Conservation (phyloP, 768 basidiomycete genomes). For the Mycena haematopus region DNA sequence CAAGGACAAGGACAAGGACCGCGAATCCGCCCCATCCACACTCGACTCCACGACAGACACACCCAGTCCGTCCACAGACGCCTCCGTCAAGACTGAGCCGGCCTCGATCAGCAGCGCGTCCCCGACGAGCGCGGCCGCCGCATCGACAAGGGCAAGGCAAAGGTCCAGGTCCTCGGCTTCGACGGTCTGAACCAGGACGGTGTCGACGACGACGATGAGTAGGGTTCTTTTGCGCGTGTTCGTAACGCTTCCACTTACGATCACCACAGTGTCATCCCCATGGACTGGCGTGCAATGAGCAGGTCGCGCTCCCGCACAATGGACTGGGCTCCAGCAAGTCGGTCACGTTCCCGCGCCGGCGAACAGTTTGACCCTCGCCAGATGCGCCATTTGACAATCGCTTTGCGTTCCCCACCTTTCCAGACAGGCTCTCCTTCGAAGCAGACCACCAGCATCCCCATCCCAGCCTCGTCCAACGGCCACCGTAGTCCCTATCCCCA, state of each 20-base stretch:
- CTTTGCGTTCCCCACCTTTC: constrained; percentile 49
- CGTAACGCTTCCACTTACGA: constrained; percentile 34
- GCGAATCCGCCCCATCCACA: constrained; percentile 45
- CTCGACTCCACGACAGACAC: constrained; percentile 20
- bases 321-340: constrained; percentile 87
- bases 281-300: constrained; percentile 95
- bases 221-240: constrained; percentile 35
- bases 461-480: constrained; percentile 52
- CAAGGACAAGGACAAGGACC: constrained; percentile 86
- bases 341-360: constrained; percentile 80
- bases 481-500: constrained; percentile 55
- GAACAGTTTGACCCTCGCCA: constrained; percentile 57
- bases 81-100: constrained; percentile 30
- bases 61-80: constrained; percentile 27
- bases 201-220: constrained; percentile 73
- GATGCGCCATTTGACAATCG: constrained; percentile 49
- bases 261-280: constrained; percentile 59
- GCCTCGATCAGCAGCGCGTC: constrained; percentile 27
- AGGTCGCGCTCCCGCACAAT: constrained; percentile 90
- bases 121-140: constrained; percentile 70
- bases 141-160: constrained; percentile 81
- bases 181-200: constrained; percentile 77
- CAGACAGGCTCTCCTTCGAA: constrained; percentile 31
- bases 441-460: constrained; percentile 41
- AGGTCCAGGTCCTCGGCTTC: constrained; percentile 82